Evolutionary conservation across 2,329 filamentous ascomycete species (phyloP).

Genomic region (Furcasterigmium sp.): DNA sequence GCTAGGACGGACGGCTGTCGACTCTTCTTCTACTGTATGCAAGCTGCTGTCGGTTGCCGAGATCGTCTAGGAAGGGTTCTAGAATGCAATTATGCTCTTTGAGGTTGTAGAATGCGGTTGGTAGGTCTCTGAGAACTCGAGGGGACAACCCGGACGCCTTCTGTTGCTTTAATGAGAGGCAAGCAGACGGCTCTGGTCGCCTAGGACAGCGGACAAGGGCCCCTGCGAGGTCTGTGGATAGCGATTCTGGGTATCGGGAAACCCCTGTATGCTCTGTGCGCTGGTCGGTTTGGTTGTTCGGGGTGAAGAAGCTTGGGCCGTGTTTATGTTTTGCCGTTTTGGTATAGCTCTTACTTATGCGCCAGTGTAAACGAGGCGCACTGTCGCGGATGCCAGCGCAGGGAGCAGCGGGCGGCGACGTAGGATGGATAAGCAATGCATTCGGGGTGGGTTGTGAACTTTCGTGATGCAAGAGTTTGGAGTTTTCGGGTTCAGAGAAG

Average conservation of each 20-base stretch:
- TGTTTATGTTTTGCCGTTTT: conserved; percentile 35
- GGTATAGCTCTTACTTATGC: conserved; percentile 22
- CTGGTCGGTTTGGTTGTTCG: too few relatives aligned
- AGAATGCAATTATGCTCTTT: too few relatives aligned
- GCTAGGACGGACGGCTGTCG: too few relatives aligned
- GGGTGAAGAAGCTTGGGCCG: conserved; percentile 23
- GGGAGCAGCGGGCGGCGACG: background rate
- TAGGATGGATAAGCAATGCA: background rate
- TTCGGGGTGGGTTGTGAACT: background rate
- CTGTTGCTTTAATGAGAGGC: conserved; percentile 8
- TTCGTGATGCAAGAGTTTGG: background rate
- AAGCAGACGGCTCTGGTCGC: conserved; percentile 10
- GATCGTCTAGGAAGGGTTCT: too few relatives aligned
- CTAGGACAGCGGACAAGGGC: conserved; percentile 9
- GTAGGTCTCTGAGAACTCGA: background rate
- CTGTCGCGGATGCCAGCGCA: conserved; percentile 4
- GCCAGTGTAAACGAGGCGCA: conserved; percentile 13
- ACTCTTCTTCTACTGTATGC: too few relatives aligned
- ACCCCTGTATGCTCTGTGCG: conserved; percentile 20
- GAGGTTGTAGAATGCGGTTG: too few relatives aligned
- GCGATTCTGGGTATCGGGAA: conserved; percentile 26
- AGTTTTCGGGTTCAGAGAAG: background rate
- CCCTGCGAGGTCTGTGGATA: conserved; percentile 18
- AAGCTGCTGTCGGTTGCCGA: too few relatives aligned
- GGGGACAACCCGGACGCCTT: background rate